Percentiles rank a stretch among this genome's conserved stretches.
Evolutionary conservation across 805 yeast genomes (phyloP).

Genomic region (Candida ulmi): DNA sequence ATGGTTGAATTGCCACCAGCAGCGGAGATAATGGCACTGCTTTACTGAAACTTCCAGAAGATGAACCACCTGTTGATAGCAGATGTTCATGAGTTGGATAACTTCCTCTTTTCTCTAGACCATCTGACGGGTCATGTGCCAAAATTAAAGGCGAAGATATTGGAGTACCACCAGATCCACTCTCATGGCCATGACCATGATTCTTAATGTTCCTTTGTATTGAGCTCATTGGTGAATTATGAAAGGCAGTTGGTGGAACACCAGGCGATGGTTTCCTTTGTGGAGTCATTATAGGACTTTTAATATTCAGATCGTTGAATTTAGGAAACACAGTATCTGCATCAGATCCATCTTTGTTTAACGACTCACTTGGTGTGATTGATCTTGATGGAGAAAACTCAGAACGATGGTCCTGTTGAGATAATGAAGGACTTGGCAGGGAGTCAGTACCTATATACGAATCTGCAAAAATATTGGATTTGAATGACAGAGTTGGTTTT

Average conservation of each 20-base stretch:
- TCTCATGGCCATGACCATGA: conserved; percentile 14
- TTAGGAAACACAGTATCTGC: conserved; percentile 9
- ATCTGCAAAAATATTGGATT: conserved; percentile 31
- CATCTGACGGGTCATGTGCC: conserved; percentile 35
- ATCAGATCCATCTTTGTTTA: conserved; percentile 9
- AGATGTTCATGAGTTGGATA: conserved; percentile 20
- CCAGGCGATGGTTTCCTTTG: conserved; percentile 23
- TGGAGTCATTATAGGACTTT: conserved; percentile 26
- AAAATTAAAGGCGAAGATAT: conserved; percentile 51
- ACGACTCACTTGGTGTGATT: conserved; percentile 41
- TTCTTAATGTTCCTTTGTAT: conserved; percentile 45
- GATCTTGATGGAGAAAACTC: conserved; percentile 28
- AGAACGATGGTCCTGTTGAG: conserved; percentile 9
- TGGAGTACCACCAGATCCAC: conserved; percentile 35
- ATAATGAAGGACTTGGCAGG: conserved; percentile 29
- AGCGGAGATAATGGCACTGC: conserved; percentile 74
- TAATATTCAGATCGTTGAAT: conserved; percentile 23
- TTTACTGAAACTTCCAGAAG: conserved; percentile 28
- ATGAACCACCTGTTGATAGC: conserved; percentile 12
- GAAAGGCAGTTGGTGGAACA: conserved; percentile 9
- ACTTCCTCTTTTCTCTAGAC: conserved; percentile 23
- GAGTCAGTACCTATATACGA: conserved; percentile 35
- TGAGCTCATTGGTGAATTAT: conserved; percentile 51
- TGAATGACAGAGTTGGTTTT: conserved; percentile 15
- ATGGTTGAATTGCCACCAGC: conserved; percentile 48